Evolutionary conservation across 441 rosid genomes (phyloP), one percentile per base, ranked within the genome.

Genomic region (Pelargonium citronellum): DNA sequence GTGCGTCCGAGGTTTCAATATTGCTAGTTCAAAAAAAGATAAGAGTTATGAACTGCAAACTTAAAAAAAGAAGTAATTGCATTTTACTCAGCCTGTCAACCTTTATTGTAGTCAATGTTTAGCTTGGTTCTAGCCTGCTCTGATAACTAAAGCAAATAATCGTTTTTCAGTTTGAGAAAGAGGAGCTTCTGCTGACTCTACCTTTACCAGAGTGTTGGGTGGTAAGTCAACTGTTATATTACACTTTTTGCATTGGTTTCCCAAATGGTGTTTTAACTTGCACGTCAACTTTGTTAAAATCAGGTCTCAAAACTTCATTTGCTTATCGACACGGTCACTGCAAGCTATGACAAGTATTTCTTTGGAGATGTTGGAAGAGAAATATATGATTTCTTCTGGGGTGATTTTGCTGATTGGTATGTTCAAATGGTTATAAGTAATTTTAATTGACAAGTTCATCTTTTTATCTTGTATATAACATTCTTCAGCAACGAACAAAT

Each of bases 391-490:
- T 94, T 94, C 84, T 90, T 91, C 74, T 91, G 99, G 99, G 87
- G 97, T 43, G 99, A 91, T 78, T 94, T 87, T 73, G 99, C 99
- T 41, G 96, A 94, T 80, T 94, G 99, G 99, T 94, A 86, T 68
- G 75, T 69, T 58, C 20, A 51, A 77, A 61, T 22, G 0, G 2
- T 43, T 71, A 58, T 55, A 12, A 65, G 43, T 20, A 51, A n/a
- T 17, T 69, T 51, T 65, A 0, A 3, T 13, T 9, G 6, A 64
- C 73, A 44, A 67, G 11, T 24, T 7, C 13, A 5, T 74, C 74
- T 44, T 60, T 20, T 61, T 12, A 61, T 19, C 37, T 4, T 61
- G 5, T 10, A 27, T 24, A 22, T n/a, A 61, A 22, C 37, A 61
- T 61, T 61, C 11, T 22, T 27, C 1, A 27, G 13, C 39, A 22